Percentiles rank a stretch among this genome's conserved stretches.
Evolutionary conservation across 768 basidiomycete genomes (phyloP).

Genomic region (Podaxis sp.): DNA sequence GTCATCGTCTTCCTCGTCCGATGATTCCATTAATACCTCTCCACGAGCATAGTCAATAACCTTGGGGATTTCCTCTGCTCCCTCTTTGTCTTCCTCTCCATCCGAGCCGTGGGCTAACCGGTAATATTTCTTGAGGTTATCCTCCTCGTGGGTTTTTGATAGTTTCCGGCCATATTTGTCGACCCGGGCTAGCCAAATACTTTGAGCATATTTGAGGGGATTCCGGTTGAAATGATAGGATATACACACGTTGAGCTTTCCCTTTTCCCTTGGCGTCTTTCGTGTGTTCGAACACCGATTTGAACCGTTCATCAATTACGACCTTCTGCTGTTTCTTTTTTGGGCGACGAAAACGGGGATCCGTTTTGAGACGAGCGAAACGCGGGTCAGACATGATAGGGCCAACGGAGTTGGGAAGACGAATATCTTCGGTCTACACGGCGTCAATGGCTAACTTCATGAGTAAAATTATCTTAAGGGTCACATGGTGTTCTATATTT

Average conservation of each 20-base stretch:
- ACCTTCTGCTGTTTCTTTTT: conserved; percentile 81
- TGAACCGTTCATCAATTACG: conserved; percentile 90
- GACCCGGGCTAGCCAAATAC: conserved; percentile 47
- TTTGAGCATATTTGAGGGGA: background rate
- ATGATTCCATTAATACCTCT: conserved; percentile 83
- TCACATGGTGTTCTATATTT: conserved; percentile 9
- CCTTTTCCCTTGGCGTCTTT: conserved; percentile 38
- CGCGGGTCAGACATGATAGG: conserved; percentile 73
- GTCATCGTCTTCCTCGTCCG: conserved; percentile 65
- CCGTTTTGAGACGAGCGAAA: conserved; percentile 82
- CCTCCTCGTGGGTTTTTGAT: conserved; percentile 65
- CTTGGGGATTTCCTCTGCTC: conserved; percentile 29
- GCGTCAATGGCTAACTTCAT: background rate
- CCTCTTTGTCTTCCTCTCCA: conserved; percentile 36
- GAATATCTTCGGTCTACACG: background rate
- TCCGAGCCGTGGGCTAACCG: conserved; percentile 45
- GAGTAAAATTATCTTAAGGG: background rate
- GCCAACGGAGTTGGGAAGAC: background rate
- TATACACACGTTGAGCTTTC: conserved; percentile 14
- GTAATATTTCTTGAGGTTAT: conserved; percentile 80
- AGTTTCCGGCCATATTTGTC: conserved; percentile 89
- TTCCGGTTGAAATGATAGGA: conserved; percentile 15
- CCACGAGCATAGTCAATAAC: conserved; percentile 88
- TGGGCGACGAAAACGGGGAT: conserved; percentile 89
- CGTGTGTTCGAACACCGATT: conserved; percentile 59